Base-by-base conservation (phyloP, 768 basidiomycete species). In the Clavaria fumosa region DNA sequence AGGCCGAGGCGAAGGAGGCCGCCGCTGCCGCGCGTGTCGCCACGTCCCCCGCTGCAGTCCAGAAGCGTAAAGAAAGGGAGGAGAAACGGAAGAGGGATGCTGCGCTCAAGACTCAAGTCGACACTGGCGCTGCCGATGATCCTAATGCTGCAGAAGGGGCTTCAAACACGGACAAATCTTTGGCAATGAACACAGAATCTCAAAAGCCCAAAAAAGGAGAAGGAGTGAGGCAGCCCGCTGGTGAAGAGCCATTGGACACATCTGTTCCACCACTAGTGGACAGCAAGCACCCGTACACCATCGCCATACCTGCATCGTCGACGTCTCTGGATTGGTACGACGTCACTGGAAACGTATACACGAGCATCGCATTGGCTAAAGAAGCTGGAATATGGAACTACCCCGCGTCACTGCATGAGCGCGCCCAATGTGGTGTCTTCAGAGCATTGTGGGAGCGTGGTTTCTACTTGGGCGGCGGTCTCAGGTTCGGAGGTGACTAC, bases 401-500 rank as follows among this genome's bases (percentile, higher is more conserved):
- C 50, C 86, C 88, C 0, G 55, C 64, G 3, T 75, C 62, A 2
- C 57, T 70, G 2, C 52, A 64, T 28, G 78, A 93, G 51, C 65
- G 70, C 3, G 85, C 89, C 7, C 67, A 75, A 38, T 89, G 83
- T 44, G 75, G 66, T 7, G 79, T 89, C 7, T 93, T 89, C 53
- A 67, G 68, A 31, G 75, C 74, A 45, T 53, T 95, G 9, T 86
- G 83, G 80, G 72, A 77, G 43, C 70, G 78, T 55, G 85, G 84
- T 0, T 77, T 78, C 52, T 95, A 72, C 53, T 70, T 95, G 72
- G 90, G 90, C 33, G 73, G 73, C 0, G 91, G 90, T 0, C 74
- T 91, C 55, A 83, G 81, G 54, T 99, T 99, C 50, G 95, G 95
- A 4, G 91, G 90, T 1, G 90, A 97, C 49, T 96, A 88, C 55